phyloP scores from a whole-genome alignment of 352 stramenopile genomes.

The Globisporangium yorkense region DNA sequence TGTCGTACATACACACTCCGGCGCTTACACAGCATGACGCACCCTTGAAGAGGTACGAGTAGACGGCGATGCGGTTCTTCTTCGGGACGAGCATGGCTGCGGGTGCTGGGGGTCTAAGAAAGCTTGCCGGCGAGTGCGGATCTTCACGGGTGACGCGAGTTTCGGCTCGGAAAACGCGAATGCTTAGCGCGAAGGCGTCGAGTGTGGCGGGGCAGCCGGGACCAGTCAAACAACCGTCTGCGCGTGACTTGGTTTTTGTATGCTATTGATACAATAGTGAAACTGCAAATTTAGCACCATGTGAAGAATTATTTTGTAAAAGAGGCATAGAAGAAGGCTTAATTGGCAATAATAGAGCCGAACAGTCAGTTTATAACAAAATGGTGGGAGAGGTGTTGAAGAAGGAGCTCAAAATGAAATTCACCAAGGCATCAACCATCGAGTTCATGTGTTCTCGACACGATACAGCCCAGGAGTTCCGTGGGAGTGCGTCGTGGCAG shows the following conservation, averaged over 20 bases:
- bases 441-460: too few species aligned
- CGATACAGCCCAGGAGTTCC: too few species aligned
- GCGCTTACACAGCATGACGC: constrained; percentile 14
- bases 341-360: too few species aligned
- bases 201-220: background rate
- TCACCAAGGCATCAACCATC: too few species aligned
- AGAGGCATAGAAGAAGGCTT: too few species aligned
- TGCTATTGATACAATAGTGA: background rate
- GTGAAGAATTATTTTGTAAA: background rate
- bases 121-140: constrained; percentile 89
- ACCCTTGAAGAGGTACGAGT: constrained; percentile 97
- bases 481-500: too few species aligned
- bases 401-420: too few species aligned
- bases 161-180: constrained; percentile 43
- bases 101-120: constrained; percentile 40
- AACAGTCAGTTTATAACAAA: too few species aligned
- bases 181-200: constrained; percentile 10
- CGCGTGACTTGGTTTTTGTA: background rate
- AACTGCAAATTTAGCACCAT: background rate
- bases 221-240: background rate
- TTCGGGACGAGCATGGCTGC: constrained; percentile 93
- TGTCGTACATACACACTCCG: background rate
- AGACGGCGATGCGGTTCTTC: constrained; percentile 98
- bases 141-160: constrained; percentile 61
- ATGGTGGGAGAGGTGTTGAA: too few species aligned